These are phyloP conservation scores for Globisporangium nunn DNA, from an alignment of 352 stramenopile genomes.

Conservation along the genomic window DNA sequence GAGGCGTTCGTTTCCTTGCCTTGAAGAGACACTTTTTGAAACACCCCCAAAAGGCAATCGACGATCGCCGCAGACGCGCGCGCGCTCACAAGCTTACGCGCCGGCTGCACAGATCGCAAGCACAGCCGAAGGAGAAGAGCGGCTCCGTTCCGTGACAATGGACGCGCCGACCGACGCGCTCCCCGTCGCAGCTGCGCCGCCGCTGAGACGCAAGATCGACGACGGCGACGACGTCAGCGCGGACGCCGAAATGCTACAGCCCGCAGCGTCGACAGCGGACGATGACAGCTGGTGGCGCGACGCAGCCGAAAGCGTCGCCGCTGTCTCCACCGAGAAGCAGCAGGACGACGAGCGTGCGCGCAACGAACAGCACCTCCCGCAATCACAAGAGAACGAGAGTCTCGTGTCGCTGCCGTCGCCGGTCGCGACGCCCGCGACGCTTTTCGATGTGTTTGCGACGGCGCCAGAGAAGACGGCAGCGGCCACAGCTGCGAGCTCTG, in stretches of 20 bases:
- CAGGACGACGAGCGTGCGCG: not conserved
- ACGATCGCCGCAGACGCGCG: too few species aligned
- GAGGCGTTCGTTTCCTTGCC: too few species aligned
- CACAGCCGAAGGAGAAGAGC: too few species aligned
- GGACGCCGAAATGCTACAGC: conserved; percentile 4
- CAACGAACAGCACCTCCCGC: not conserved
- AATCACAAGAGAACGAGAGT: conserved; percentile 2
- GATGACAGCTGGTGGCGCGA: not conserved
- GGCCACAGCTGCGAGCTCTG: not conserved
- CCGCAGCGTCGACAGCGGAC: not conserved
- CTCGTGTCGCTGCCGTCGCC: conserved; percentile 42
- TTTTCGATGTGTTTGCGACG: conserved; percentile 11
- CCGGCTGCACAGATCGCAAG: too few species aligned
- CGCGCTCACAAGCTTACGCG: too few species aligned
- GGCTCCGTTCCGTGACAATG: not conserved
- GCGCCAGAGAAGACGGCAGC: not conserved
- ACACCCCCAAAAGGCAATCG: too few species aligned
- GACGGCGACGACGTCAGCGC: not conserved
- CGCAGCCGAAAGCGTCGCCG: not conserved
- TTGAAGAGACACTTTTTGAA: too few species aligned
- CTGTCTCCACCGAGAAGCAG: too few species aligned
- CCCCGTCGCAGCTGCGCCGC: not conserved
- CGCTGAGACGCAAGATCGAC: not conserved
- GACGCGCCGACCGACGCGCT: conserved; percentile 1
- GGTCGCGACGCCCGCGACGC: conserved; percentile 7